Conservation (phyloP, 1,284 basidiomycete species). For the Puccinia coronata region DNA sequence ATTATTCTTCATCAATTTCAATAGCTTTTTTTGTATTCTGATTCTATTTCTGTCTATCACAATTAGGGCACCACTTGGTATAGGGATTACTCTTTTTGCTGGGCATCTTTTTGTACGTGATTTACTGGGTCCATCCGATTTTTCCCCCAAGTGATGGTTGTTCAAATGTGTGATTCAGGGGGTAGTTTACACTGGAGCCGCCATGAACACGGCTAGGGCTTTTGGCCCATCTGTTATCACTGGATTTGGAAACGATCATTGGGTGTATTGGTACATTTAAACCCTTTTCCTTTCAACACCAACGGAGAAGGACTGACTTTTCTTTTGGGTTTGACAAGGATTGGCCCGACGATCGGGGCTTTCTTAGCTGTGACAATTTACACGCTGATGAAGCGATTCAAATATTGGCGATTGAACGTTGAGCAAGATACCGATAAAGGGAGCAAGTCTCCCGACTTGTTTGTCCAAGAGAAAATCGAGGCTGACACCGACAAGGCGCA, state of each 20-base stretch:
- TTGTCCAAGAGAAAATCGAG: slow-evolving; percentile 21
- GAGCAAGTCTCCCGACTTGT: slow-evolving; percentile 35
- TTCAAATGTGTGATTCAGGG: neutral
- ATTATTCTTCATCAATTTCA: slow-evolving; percentile 54
- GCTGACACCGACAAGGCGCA: neutral
- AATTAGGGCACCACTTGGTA: slow-evolving; percentile 25
- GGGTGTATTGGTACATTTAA: slow-evolving; percentile 21
- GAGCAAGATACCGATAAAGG: slow-evolving; percentile 39
- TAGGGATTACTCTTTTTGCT: slow-evolving; percentile 41
- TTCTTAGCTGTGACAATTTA: slow-evolving; percentile 42
- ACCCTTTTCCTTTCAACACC: neutral
- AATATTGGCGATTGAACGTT: slow-evolving; percentile 38
- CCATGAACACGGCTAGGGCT: slow-evolving; percentile 39
- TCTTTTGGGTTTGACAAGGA: slow-evolving; percentile 1
- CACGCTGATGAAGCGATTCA: slow-evolving; percentile 33
- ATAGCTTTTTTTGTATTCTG: neutral
- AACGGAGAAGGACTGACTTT: neutral
- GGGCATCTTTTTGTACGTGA: slow-evolving; percentile 50
- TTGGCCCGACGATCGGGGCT: slow-evolving; percentile 42
- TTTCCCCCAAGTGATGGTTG: neutral
- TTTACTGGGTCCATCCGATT: neutral
- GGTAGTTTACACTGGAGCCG: slow-evolving; percentile 42
- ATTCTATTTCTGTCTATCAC: slow-evolving; percentile 60
- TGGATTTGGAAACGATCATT: slow-evolving; percentile 32
- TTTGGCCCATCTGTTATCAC: slow-evolving; percentile 39